Percentiles rank a stretch among this genome's conserved stretches.
Conservation (phyloP, 2,329 filamentous ascomycete genomes). For the Sclerotinia borealis region DNA sequence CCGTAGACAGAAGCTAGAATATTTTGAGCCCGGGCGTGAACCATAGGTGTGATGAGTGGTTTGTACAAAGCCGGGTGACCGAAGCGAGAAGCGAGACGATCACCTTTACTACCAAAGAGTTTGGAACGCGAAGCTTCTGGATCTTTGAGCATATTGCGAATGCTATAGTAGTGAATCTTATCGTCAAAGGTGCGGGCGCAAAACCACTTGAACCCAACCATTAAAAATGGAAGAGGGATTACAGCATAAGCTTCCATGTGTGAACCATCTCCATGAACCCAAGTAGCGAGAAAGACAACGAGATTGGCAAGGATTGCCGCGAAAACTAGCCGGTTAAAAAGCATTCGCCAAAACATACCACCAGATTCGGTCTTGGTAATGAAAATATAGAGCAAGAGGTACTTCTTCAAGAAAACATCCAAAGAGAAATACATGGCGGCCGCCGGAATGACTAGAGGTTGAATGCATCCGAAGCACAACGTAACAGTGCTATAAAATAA, state of each 20-base stretch:
- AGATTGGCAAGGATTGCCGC: slow-evolving; percentile 71
- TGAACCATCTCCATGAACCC: slow-evolving; percentile 57
- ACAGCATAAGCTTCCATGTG: slow-evolving; percentile 60
- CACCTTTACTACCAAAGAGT: slow-evolving; percentile 51
- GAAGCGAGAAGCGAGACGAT: slow-evolving; percentile 70
- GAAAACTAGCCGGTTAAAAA: slow-evolving; percentile 92
- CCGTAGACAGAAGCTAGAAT: slow-evolving; percentile 80
- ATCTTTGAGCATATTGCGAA: slow-evolving; percentile 48
- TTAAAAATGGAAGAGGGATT: slow-evolving; percentile 68
- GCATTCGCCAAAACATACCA: slow-evolving; percentile 81
- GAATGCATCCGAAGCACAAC: slow-evolving; percentile 75
- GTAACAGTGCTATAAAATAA: slow-evolving; percentile 89
- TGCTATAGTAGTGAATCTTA: slow-evolving; percentile 75
- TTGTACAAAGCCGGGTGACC: slow-evolving; percentile 88
- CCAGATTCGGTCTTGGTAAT: slow-evolving; percentile 96
- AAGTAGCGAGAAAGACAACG: slow-evolving; percentile 70
- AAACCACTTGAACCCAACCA: slow-evolving; percentile 81
- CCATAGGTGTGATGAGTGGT: slow-evolving; percentile 89
- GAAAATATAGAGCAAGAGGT: slow-evolving; percentile 88
- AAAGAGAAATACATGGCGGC: slow-evolving; percentile 84
- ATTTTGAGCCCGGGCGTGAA: slow-evolving; percentile 83
- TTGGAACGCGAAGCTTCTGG: slow-evolving; percentile 40
- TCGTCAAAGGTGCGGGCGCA: slow-evolving; percentile 71
- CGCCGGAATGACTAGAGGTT: slow-evolving; percentile 80
- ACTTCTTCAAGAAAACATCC: slow-evolving; percentile 90